A percentile compares a stretch with the other conserved stretches of the same genome.
phyloP scores from a whole-genome alignment of 129 eudicot species.

The Flaveria linearis region DNA sequence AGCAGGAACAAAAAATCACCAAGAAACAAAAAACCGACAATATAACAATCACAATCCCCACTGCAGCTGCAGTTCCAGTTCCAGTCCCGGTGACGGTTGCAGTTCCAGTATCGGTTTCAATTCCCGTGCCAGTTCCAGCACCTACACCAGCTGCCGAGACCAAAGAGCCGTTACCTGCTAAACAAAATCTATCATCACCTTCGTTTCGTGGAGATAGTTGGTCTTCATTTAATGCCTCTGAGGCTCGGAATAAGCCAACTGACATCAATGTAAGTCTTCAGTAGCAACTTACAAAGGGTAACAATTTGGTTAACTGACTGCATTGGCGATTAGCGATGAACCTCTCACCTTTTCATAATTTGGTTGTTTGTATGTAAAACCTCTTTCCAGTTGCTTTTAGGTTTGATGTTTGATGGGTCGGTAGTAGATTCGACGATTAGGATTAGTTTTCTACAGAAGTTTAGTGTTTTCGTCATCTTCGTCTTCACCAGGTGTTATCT shows the following conservation, averaged over 20 bases:
- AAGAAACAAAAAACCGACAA: slow-evolving; percentile 70
- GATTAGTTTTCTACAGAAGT: slow-evolving; percentile 34
- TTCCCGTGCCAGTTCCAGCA: slow-evolving; percentile 9
- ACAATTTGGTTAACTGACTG: slow-evolving; percentile 36
- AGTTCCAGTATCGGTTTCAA: slow-evolving; percentile 5
- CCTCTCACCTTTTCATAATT: slow-evolving; percentile 22
- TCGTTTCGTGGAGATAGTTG: slow-evolving; percentile 69
- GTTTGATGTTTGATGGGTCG: slow-evolving; percentile 33
- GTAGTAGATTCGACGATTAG: slow-evolving; percentile 29
- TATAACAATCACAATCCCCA: slow-evolving; percentile 34
- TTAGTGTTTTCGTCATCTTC: slow-evolving; percentile 19
- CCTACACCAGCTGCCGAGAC: slow-evolving; percentile 38
- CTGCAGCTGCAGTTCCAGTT: slow-evolving; percentile 39
- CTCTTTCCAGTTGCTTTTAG: slow-evolving; percentile 33
- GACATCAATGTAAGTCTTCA: slow-evolving; percentile 69
- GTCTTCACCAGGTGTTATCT: slow-evolving; percentile 15
- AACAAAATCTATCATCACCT: slow-evolving; percentile 44
- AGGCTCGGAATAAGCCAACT: slow-evolving; percentile 62
- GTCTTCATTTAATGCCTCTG: slow-evolving; percentile 54
- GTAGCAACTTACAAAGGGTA: slow-evolving; percentile 31
- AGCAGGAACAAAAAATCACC: slow-evolving; percentile 64
- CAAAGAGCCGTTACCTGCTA: slow-evolving; percentile 40
- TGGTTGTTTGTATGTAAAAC: slow-evolving; percentile 47
- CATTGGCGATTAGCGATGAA: slow-evolving; percentile 31
- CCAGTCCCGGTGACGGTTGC: slow-evolving; percentile 17